These are phyloP conservation scores for Akanthomyces lecanii DNA, from an alignment of 2,329 filamentous ascomycete genomes.

Conservation along the genomic window DNA sequence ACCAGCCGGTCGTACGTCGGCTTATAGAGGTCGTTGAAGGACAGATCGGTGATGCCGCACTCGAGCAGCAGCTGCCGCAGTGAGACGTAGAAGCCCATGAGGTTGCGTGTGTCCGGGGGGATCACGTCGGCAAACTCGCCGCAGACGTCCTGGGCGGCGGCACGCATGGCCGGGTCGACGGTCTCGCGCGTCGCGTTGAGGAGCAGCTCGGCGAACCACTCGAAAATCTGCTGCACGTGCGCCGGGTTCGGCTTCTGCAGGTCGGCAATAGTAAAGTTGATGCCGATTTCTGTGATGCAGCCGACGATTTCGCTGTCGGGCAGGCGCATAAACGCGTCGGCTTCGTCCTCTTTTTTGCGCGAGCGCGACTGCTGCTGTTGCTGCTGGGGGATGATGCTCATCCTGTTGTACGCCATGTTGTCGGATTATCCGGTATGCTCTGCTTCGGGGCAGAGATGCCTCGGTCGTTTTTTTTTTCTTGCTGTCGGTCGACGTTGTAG, in stretches of 20 bases:
- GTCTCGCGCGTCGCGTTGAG: conserved; percentile 92
- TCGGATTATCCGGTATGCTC: not conserved
- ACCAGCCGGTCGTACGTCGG: conserved; percentile 86
- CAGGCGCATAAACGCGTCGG: conserved; percentile 57
- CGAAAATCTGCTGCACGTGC: conserved; percentile 95
- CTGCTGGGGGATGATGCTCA: conserved; percentile 55
- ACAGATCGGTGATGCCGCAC: conserved; percentile 91
- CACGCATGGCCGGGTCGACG: conserved; percentile 91
- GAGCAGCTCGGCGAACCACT: conserved; percentile 92
- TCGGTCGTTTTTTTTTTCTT: not conserved
- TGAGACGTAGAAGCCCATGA: conserved; percentile 93
- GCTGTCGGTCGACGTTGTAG: not conserved
- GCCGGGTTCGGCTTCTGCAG: conserved; percentile 90
- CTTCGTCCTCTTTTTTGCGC: conserved; percentile 57
- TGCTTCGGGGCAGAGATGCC: not conserved
- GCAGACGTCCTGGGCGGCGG: conserved; percentile 81
- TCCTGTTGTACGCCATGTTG: conserved; percentile 56
- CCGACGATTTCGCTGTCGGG: conserved; percentile 80
- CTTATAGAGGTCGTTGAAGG: conserved; percentile 85
- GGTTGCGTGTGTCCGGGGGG: conserved; percentile 80
- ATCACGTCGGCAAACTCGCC: conserved; percentile 82
- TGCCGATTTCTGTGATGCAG: conserved; percentile 95
- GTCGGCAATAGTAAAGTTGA: conserved; percentile 80
- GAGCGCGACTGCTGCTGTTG: conserved; percentile 48
- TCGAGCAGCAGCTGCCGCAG: conserved; percentile 74